Conservation (phyloP, 2,329 filamentous ascomycete species). For the Calonectria naviculata region DNA sequence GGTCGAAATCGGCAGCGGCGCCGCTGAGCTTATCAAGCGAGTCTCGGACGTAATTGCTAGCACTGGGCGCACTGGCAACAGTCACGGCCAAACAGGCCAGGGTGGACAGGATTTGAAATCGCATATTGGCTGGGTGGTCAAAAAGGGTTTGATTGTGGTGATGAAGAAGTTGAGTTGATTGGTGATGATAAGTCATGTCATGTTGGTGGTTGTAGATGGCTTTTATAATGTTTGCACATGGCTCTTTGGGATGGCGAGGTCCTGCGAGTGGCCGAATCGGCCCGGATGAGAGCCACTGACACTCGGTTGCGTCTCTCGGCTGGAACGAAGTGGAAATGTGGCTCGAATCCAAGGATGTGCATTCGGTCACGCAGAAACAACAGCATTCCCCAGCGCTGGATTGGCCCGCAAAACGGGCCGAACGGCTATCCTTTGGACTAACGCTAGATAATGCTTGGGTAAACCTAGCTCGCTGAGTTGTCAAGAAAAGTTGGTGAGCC, state of each 20-base stretch:
- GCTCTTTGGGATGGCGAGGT: neutral
- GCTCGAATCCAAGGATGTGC: neutral
- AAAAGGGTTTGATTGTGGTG: neutral
- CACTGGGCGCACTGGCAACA: neutral
- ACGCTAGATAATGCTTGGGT: neutral
- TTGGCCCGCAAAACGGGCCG: neutral
- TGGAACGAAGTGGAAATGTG: neutral
- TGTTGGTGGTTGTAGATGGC: no score
- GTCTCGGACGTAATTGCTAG: neutral
- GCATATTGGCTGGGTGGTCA: neutral
- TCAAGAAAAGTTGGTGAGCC: no score
- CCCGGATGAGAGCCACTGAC: neutral
- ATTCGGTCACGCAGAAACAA: neutral
- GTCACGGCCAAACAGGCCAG: neutral
- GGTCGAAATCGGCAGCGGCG: neutral
- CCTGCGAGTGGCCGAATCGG: neutral
- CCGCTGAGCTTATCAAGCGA: neutral
- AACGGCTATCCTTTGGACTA: neutral
- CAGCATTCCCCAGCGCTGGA: neutral
- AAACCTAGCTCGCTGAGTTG: no score
- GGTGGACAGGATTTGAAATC: neutral
- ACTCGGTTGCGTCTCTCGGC: neutral
- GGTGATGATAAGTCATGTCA: no score
- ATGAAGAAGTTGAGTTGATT: no score
- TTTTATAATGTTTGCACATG: neutral